These are phyloP conservation scores for Colletotrichum agaves DNA, from an alignment of 2,329 filamentous ascomycete species.

Conservation along the genomic window DNA sequence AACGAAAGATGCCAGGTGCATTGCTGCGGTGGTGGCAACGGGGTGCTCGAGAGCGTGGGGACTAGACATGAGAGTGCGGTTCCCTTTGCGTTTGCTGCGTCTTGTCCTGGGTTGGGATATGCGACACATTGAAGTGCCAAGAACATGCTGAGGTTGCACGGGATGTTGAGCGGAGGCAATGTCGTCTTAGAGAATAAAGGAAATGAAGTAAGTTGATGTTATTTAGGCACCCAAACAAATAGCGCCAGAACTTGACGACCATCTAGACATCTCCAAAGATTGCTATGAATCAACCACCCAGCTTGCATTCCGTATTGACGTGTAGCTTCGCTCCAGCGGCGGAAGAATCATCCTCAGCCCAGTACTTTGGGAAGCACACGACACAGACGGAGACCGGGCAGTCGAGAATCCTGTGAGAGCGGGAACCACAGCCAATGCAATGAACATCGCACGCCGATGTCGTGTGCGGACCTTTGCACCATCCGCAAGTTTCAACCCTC, in stretches of 20 bases:
- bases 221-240: not conserved
- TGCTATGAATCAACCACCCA: not conserved
- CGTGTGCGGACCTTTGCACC: not conserved
- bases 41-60: not conserved
- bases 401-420: not conserved
- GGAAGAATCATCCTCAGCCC: not conserved
- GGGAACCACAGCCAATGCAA: not conserved
- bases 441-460: not conserved
- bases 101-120: not conserved
- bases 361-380: not conserved
- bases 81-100: not conserved
- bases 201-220: not conserved
- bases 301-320: not conserved
- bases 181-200: not conserved
- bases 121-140: too few species aligned
- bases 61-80: not conserved
- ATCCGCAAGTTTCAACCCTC: not conserved
- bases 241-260: not conserved
- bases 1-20: not conserved
- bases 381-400: not conserved
- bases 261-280: not conserved
- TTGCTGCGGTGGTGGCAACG: not conserved
- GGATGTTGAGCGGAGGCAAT: not conserved
- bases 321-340: not conserved
- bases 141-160: not conserved